Evolutionary conservation across 495 filamentous ascomycete species (phyloP).

Genomic region (Hyaloscypha hepaticicola): DNA sequence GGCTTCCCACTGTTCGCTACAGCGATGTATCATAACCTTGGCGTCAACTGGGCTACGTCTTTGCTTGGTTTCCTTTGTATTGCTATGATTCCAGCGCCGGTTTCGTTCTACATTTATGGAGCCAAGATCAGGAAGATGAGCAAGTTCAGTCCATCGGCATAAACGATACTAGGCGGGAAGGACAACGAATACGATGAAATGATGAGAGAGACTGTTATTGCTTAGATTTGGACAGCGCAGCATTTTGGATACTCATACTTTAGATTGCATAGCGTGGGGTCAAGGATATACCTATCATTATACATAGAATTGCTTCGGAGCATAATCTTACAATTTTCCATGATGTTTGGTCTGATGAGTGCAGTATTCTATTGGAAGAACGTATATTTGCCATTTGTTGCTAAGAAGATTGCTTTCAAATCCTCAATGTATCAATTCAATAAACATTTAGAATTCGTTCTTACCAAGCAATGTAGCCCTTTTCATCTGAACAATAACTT

Average conservation of each 20-base stretch:
- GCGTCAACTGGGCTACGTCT: constrained; percentile 64
- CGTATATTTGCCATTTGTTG: no score
- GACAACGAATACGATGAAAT: neutral
- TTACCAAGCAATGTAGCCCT: no score
- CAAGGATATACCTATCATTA: neutral
- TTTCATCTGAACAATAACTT: no score
- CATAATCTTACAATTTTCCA: no score
- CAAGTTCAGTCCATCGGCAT: constrained; percentile 26
- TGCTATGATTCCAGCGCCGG: constrained; percentile 66
- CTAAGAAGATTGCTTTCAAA: no score
- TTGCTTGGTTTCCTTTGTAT: constrained; percentile 63
- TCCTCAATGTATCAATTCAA: no score
- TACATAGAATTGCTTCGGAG: no score
- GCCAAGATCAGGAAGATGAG: constrained; percentile 51
- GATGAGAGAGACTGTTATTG: neutral
- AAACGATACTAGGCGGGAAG: neutral
- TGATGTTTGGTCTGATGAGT: no score
- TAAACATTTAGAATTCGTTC: no score
- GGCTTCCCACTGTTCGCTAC: constrained; percentile 67
- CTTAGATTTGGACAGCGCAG: neutral
- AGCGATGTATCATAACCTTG: constrained; percentile 63
- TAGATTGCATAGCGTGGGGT: neutral
- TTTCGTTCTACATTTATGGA: constrained; percentile 70
- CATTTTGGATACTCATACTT: neutral
- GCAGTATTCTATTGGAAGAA: no score